Conservation (phyloP, 2,329 filamentous ascomycete species). For the Ceratocystis diversiconidia region DNA sequence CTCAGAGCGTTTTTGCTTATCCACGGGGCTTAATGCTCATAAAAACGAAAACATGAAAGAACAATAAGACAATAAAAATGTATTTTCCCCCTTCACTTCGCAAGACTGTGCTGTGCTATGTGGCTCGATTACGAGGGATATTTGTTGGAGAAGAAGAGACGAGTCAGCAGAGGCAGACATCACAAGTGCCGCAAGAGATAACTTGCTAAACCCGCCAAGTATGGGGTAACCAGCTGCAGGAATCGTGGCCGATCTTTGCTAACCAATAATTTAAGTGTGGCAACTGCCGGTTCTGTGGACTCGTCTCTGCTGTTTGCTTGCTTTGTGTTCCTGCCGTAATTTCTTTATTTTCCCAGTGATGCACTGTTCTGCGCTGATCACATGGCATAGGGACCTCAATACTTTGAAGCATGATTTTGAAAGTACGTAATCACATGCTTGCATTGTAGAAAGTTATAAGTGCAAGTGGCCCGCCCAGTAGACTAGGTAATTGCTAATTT, state of each 20-base stretch:
- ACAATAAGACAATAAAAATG: too few species aligned
- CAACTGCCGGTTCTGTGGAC: background rate
- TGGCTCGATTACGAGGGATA: background rate
- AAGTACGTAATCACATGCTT: background rate
- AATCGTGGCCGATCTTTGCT: background rate
- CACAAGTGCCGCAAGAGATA: background rate
- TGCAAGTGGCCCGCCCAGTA: background rate
- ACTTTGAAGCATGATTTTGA: background rate
- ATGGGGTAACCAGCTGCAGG: background rate
- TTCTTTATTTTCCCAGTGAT: background rate
- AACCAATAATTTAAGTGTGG: background rate
- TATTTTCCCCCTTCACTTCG: background rate
- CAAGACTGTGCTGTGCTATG: background rate
- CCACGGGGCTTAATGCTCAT: background rate
- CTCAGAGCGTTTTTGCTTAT: background rate
- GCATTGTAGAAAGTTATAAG: background rate
- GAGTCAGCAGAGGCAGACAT: background rate
- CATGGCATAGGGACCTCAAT: background rate
- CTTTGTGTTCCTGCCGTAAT: background rate
- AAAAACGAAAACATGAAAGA: background rate
- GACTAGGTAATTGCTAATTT: background rate
- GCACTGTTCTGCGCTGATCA: background rate
- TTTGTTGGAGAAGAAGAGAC: background rate
- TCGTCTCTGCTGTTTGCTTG: background rate
- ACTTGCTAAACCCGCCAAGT: background rate